A percentile compares a stretch with the other conserved stretches of the same genome.
These are phyloP conservation scores for Buxus sempervirens DNA, from an alignment of 164 flowering plant genomes.

Conservation along the genomic window DNA sequence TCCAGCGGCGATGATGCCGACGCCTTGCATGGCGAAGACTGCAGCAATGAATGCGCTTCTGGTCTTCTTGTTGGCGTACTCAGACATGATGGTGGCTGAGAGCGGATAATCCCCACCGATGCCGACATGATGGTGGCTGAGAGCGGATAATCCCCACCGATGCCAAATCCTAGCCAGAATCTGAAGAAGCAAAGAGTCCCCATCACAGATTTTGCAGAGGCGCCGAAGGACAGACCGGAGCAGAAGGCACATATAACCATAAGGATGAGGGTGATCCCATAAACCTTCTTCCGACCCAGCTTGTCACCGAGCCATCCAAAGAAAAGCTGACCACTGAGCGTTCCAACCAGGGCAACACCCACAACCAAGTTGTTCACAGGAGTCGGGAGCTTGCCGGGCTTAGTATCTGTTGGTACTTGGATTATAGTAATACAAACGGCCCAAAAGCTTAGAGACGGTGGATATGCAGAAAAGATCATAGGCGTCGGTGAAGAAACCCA, in stretches of 20 bases:
- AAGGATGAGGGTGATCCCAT: slow-evolving; percentile 50
- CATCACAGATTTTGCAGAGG: slow-evolving; percentile 28
- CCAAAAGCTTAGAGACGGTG: slow-evolving; percentile 46
- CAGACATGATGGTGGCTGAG: slow-evolving; percentile 57
- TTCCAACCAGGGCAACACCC: slow-evolving; percentile 54
- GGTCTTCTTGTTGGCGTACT: slow-evolving; percentile 47
- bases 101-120: slow-evolving; percentile 54
- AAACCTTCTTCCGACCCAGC: slow-evolving; percentile 51
- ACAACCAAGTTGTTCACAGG: slow-evolving; percentile 30
- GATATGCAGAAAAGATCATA: slow-evolving; percentile 63
- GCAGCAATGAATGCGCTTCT: slow-evolving; percentile 52
- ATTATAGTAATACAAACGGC: slow-evolving; percentile 49
- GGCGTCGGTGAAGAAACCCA: slow-evolving; percentile 73
- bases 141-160: slow-evolving; percentile 52
- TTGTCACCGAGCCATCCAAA: slow-evolving; percentile 63
- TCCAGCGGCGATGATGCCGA: slow-evolving; percentile 55
- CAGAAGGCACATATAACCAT: slow-evolving; percentile 52
- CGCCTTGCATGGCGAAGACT: slow-evolving; percentile 62
- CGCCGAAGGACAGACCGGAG: slow-evolving; percentile 53
- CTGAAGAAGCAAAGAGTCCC: slow-evolving; percentile 53
- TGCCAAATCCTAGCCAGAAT: slow-evolving; percentile 63
- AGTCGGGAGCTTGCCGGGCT: slow-evolving; percentile 45
- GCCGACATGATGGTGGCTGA: slow-evolving; percentile 57
- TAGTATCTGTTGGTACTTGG: background rate
- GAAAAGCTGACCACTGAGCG: slow-evolving; percentile 47